A percentile compares a stretch with the other conserved stretches of the same genome.
Evolutionary conservation across 163 green algal genomes (phyloP).

Genomic region (Chlorella variabilis): DNA sequence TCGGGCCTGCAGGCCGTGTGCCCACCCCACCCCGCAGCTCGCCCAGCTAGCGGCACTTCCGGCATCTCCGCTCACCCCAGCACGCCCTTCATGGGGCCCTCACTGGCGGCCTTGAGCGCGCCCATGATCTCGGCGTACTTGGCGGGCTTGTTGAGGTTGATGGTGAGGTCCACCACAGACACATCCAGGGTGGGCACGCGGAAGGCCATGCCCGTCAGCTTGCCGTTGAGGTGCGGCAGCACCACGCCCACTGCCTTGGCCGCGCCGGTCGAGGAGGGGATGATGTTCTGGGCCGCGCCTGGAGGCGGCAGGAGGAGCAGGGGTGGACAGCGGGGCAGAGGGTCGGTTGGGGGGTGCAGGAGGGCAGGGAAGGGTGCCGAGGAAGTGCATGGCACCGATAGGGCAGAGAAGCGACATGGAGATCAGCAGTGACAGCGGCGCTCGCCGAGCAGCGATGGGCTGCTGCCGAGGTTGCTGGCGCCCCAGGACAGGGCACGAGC

Average conservation of each 20-base stretch:
- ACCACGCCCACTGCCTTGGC: slow-evolving; percentile 93
- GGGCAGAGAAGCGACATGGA: no score
- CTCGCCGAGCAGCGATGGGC: no score
- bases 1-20: no score
- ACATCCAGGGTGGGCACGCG: slow-evolving; percentile 95
- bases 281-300: slow-evolving; percentile 94
- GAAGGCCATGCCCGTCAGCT: slow-evolving; percentile 99
- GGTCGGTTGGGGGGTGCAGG: background rate
- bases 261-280: slow-evolving; percentile 95
- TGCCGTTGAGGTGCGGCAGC: slow-evolving; percentile 96
- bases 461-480: no score
- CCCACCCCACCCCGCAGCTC: no score
- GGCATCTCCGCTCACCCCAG: slow-evolving; percentile 58
- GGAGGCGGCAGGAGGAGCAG: background rate
- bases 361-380: no score
- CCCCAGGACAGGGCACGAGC: no score
- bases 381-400: no score
- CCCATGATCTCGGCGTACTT: slow-evolving; percentile 95
- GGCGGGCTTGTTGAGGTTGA: slow-evolving; percentile 83
- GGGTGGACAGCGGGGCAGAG: background rate
- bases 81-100: slow-evolving; percentile 81
- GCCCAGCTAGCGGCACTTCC: no score
- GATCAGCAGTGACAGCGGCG: no score
- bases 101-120: slow-evolving; percentile 80
- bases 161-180: slow-evolving; percentile 94